Evolutionary conservation across 257 asterid species (phyloP), one percentile per base, ranked within the genome.

Genomic region (Perilla frutescens): DNA sequence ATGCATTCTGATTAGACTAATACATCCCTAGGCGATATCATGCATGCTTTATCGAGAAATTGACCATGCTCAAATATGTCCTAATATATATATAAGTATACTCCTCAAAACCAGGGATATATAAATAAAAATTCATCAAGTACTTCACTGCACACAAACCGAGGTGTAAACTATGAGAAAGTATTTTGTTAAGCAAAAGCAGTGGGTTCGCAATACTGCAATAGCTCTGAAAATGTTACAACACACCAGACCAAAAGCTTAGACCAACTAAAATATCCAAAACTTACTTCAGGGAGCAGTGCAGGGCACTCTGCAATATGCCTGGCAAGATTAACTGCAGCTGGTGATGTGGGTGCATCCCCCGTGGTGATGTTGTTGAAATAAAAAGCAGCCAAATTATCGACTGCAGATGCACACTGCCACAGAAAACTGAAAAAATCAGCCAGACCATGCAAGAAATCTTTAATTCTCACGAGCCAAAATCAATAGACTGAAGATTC

Each of bases 391-490:
- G 96, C 99, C 87, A 94, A 77, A 85, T 87, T 86, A 77, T 94
- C 98, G 20, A 94, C 84, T 11, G 99, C 96, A 64, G 93, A 82
- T 70, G 99, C 97, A 77, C 97, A 94, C 99, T 94, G 91, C 61
- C 76, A 62, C 8, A 41, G 31, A 32, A 66, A 74, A 69, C 11
- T 37, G 14, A 29, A 53, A 50, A 58, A 53, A 48, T 81, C 79
- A 64, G 76, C 66, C 39, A 15, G 56, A 59, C 65, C 32, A 12
- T 60, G 79, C 61, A 57, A 74, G 8, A 43, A 20, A 56, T 66
- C 49, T 55, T 68, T 36, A 62, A 50, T 60, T 26, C 50, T 62
- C 48, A 61, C 8, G 34, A 55, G 70, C 60, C 36, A 58, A 55
- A 70, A 63, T 71, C 29, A 72, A 62, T 37, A 6, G 34, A 76